Percentiles rank a stretch among this genome's conserved stretches.
Evolutionary conservation across 78 protist genomes (phyloP).

Genomic region (slime mould (Dictyostelium discoideum)): DNA sequence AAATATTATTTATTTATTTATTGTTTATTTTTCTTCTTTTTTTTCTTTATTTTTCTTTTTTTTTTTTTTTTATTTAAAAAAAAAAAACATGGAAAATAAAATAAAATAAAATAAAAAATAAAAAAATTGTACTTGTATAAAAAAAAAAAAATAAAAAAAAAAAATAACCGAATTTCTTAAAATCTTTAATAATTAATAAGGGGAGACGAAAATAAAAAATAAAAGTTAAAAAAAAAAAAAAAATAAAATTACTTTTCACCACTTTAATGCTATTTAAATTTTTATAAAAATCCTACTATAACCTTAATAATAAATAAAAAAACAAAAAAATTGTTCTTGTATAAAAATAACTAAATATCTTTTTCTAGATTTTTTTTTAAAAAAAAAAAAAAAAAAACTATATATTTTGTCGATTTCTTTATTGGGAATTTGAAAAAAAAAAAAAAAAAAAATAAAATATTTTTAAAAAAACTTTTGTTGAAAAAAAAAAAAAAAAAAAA

Average conservation of each 20-base stretch:
- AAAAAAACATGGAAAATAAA: too few species aligned
- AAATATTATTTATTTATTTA: not conserved
- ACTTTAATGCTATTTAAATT: too few species aligned
- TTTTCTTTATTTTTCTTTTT: not conserved
- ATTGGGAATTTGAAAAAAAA: not conserved
- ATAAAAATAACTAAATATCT: too few species aligned
- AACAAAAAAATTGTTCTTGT: too few species aligned
- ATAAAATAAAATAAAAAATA: not conserved
- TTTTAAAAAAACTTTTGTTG: too few species aligned
- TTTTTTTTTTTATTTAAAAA: not conserved
- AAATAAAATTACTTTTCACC: too few species aligned
- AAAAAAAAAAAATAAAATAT: not conserved
- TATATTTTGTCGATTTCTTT: not conserved
- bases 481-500: not conserved
- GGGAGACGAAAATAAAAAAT: too few species aligned
- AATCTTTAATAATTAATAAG: too few species aligned
- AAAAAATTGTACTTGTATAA: not conserved
- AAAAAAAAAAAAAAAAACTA: not conserved
- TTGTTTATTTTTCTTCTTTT: not conserved
- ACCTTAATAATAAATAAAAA: too few species aligned
- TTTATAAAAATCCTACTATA: too few species aligned
- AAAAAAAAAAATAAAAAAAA: not conserved
- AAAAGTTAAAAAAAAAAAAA: too few species aligned
- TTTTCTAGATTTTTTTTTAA: not conserved
- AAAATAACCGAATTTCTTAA: not conserved